Percentiles rank a stretch among this genome's conserved stretches.
Conservation (phyloP, 208 protist species). For the Trypanosoma conorhini region DNA sequence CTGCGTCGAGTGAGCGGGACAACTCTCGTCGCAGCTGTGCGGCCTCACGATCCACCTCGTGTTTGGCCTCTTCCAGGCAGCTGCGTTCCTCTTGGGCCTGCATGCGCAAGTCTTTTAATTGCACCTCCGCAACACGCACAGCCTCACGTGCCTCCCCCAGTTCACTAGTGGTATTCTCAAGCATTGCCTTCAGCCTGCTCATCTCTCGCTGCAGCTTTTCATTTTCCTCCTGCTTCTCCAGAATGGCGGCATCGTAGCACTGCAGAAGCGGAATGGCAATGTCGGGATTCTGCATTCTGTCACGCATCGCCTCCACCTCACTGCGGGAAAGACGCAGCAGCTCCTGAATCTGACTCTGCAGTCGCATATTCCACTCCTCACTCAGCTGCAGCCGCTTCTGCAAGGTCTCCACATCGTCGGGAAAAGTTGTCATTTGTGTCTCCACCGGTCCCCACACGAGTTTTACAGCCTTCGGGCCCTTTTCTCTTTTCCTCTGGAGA, state of each 20-base stretch:
- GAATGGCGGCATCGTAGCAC: conserved; percentile 86
- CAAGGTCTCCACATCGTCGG: conserved; percentile 47
- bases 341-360: conserved; percentile 73
- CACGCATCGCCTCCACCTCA: conserved; percentile 56
- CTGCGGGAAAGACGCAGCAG: conserved; percentile 66
- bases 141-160: conserved; percentile 43
- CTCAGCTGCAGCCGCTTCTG: conserved; percentile 63
- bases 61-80: conserved; percentile 27
- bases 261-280: conserved; percentile 83
- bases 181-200: conserved; percentile 24
- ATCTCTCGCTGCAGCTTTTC: conserved; percentile 39
- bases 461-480: too few relatives aligned
- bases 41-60: conserved; percentile 29
- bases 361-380: conserved; percentile 82
- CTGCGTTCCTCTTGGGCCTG: conserved; percentile 34
- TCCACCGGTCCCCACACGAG: too few relatives aligned
- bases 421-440: conserved; percentile 23
- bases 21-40: conserved; percentile 40
- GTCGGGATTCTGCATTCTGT: conserved; percentile 78
- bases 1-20: conserved; percentile 12
- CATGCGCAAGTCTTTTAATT: conserved; percentile 47
- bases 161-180: conserved; percentile 31
- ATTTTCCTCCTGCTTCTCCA: conserved; percentile 63
- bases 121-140: conserved; percentile 55
- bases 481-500: not conserved